These are phyloP conservation scores for Chenopodium quinoa DNA, from an alignment of 148 eudicot species.

Conservation along the genomic window DNA sequence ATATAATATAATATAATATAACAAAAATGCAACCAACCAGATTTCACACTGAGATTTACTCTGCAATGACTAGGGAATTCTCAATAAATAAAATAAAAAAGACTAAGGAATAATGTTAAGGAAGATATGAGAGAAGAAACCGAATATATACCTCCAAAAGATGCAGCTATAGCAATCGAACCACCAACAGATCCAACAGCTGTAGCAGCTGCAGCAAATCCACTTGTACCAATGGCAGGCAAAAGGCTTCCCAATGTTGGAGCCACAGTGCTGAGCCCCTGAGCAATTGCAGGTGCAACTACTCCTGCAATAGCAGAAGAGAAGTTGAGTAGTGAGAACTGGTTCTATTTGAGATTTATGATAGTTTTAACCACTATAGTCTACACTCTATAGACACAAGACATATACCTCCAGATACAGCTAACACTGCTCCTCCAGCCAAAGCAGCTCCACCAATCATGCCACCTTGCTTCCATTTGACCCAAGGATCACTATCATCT, in stretches of 20 bases:
- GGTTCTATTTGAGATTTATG: not conserved
- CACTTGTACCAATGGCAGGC: slow-evolving; percentile 77
- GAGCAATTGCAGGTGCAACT: slow-evolving; percentile 93
- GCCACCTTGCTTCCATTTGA: slow-evolving; percentile 80
- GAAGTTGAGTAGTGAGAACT: slow-evolving; percentile 2
- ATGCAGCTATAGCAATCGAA: slow-evolving; percentile 86
- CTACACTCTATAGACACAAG: not conserved
- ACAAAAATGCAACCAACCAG: too few species aligned
- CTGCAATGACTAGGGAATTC: too few species aligned
- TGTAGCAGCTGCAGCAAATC: slow-evolving; percentile 78
- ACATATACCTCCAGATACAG: slow-evolving; percentile 74
- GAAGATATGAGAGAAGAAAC: not conserved
- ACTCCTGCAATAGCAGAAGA: slow-evolving; percentile 45
- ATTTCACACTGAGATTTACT: too few species aligned
- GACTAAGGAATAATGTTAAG: not conserved
- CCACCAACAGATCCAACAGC: slow-evolving; percentile 83
- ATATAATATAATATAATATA: too few species aligned
- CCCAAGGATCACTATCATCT: slow-evolving; percentile 42
- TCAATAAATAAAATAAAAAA: not conserved
- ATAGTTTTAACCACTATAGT: not conserved
- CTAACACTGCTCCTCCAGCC: slow-evolving; percentile 86
- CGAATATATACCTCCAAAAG: slow-evolving; percentile 67
- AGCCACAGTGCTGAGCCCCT: slow-evolving; percentile 74
- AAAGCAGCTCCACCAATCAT: slow-evolving; percentile 85
- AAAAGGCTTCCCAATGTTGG: slow-evolving; percentile 71